Percentiles rank a stretch among this genome's conserved stretches.
Conservation (phyloP, 2,329 filamentous ascomycete genomes). For the Monosporascus sp. region DNA sequence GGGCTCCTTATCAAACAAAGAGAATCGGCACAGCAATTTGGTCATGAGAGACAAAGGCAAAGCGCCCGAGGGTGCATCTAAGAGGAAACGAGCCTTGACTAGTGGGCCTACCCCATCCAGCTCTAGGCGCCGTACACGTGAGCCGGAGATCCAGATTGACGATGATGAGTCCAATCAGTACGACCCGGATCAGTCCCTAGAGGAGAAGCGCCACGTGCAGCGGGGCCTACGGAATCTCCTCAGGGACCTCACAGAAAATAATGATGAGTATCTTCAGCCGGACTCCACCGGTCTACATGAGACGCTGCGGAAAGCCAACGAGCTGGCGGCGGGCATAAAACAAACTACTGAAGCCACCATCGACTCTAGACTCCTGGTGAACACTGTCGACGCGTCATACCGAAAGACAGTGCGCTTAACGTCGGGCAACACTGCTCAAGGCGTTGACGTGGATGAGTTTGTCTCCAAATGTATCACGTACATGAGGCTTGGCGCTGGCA, state of each 20-base stretch:
- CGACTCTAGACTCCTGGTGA: conserved; percentile 81
- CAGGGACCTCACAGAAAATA: conserved; percentile 56
- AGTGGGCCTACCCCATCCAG: conserved; percentile 21
- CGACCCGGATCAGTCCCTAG: conserved; percentile 76
- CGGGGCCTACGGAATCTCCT: conserved; percentile 63
- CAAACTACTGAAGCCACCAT: conserved; percentile 89
- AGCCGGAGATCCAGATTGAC: conserved; percentile 15
- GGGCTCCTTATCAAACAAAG: conserved; percentile 10
- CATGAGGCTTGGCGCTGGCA: conserved; percentile 65
- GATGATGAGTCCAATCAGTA: conserved; percentile 45
- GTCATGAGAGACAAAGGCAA: conserved; percentile 26
- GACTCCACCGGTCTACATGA: conserved; percentile 60
- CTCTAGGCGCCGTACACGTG: conserved; percentile 24
- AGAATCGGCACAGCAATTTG: conserved; percentile 16
- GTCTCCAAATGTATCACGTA: conserved; percentile 84
- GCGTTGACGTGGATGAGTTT: conserved; percentile 86
- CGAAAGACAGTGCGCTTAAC: conserved; percentile 72
- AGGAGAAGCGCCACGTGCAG: conserved; percentile 66
- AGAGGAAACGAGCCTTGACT: conserved; percentile 24
- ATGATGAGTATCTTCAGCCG: conserved; percentile 63
- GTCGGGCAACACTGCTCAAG: conserved; percentile 65
- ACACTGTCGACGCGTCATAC: conserved; percentile 71
- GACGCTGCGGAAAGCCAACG: conserved; percentile 61
- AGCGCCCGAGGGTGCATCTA: conserved; percentile 15
- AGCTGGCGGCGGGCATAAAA: conserved; percentile 62